phyloP scores from a whole-genome alignment of 2,329 filamentous ascomycete genomes.

The Decorospora gaudefroyi region DNA sequence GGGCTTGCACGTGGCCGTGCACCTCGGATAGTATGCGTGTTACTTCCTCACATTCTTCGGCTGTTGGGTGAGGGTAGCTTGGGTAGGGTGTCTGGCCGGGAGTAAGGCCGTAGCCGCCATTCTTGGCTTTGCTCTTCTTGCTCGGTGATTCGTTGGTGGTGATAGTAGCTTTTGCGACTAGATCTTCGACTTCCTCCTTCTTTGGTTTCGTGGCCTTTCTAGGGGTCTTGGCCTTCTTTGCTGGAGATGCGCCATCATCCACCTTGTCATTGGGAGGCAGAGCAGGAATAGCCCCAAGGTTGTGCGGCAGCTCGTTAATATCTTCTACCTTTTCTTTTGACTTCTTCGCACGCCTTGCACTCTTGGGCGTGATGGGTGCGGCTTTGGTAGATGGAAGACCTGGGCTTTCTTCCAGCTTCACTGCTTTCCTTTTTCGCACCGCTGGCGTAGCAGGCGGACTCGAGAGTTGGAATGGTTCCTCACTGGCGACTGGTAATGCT shows the following conservation, averaged over 20 bases:
- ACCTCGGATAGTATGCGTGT: slow-evolving; percentile 65
- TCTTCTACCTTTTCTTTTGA: slow-evolving; percentile 47
- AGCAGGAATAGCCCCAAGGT: slow-evolving; percentile 51
- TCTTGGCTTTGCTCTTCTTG: slow-evolving; percentile 46
- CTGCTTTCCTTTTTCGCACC: slow-evolving; percentile 35
- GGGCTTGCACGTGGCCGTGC: slow-evolving; percentile 68
- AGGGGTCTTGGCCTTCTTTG: slow-evolving; percentile 24
- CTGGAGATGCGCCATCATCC: slow-evolving; percentile 9
- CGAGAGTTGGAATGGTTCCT: slow-evolving; percentile 48
- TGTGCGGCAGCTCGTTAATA: slow-evolving; percentile 60
- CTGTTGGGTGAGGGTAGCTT: slow-evolving; percentile 66
- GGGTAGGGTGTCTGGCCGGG: slow-evolving; percentile 68
- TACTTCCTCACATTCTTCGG: slow-evolving; percentile 71
- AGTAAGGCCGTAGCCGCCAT: slow-evolving; percentile 52
- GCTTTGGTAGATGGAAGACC: slow-evolving; percentile 7
- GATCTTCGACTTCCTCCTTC: slow-evolving; percentile 28
- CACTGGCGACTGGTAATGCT: slow-evolving; percentile 10
- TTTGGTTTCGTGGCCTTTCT: slow-evolving; percentile 27
- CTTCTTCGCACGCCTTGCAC: slow-evolving; percentile 47
- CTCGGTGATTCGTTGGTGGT: slow-evolving; percentile 41
- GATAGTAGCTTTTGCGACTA: slow-evolving; percentile 33
- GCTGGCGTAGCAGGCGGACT: slow-evolving; percentile 51
- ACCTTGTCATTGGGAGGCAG: slow-evolving; percentile 15
- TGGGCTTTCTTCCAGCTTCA: slow-evolving; percentile 26
- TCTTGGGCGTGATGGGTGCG: slow-evolving; percentile 25